phyloP scores from a whole-genome alignment of 345 rosid genomes.

The Rhodamnia argentea region DNA sequence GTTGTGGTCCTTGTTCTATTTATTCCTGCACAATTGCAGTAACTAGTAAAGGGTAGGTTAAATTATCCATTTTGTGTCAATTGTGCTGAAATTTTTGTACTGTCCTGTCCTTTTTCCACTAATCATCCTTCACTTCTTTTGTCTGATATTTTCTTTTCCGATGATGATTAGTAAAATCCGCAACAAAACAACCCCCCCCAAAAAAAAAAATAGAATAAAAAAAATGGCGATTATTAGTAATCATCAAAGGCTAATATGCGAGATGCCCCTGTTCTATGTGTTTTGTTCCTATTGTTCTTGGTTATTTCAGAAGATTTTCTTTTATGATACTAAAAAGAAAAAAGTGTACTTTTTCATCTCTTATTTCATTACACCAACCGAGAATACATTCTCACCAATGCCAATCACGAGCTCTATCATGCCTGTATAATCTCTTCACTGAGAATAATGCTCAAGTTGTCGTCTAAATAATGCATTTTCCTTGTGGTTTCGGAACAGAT shows the following conservation, averaged over 20 bases:
- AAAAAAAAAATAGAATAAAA: too few relatives aligned
- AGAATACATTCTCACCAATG: background rate
- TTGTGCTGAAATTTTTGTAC: background rate
- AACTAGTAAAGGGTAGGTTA: background rate
- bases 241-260: background rate
- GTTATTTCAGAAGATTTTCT: background rate
- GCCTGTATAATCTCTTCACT: background rate
- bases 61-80: background rate
- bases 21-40: background rate
- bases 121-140: background rate
- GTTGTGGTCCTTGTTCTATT: background rate
- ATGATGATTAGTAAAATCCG: background rate
- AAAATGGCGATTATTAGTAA: background rate
- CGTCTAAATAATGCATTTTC: background rate
- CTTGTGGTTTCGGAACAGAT: conserved; percentile 35
- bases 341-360: background rate
- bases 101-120: background rate
- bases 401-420: background rate
- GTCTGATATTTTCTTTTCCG: background rate
- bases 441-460: background rate
- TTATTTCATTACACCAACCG: background rate
- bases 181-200: background rate
- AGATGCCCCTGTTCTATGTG: background rate
- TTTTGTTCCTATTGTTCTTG: background rate
- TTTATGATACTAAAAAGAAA: background rate